Conservation (phyloP, 164 flowering plant genomes). For the Berberis vulgaris region DNA sequence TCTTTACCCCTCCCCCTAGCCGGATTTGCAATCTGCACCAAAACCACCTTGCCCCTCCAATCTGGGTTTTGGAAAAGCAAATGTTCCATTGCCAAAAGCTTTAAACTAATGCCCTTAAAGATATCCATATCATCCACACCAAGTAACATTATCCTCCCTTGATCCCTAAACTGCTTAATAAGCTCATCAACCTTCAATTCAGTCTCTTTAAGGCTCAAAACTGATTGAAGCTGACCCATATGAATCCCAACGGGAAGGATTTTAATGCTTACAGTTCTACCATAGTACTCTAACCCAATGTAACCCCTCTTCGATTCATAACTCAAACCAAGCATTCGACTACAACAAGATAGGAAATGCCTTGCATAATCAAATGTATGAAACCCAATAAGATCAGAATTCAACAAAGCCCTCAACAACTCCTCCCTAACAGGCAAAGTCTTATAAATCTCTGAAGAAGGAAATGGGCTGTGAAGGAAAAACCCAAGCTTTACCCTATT, state of each 20-base stretch:
- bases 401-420: slow-evolving; percentile 9
- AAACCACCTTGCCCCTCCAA: slow-evolving; percentile 15
- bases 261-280: slow-evolving; percentile 15
- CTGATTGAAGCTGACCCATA: slow-evolving; percentile 15
- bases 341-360: slow-evolving; percentile 16
- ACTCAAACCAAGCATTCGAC: slow-evolving; percentile 12
- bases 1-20: slow-evolving; percentile 16
- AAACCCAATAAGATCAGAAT: slow-evolving; percentile 12
- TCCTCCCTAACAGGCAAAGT: slow-evolving; percentile 15
- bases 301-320: slow-evolving; percentile 16
- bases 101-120: slow-evolving; percentile 16
- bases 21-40: slow-evolving; percentile 19
- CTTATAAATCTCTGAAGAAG: slow-evolving; percentile 14
- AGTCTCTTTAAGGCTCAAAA: slow-evolving; percentile 9
- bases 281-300: slow-evolving; percentile 15
- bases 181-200: slow-evolving; percentile 8
- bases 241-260: slow-evolving; percentile 16
- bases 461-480: slow-evolving; percentile 15
- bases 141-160: slow-evolving; percentile 12
- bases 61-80: slow-evolving; percentile 11
- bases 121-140: slow-evolving; percentile 20
- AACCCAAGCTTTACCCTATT: slow-evolving; percentile 14
- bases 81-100: slow-evolving; percentile 17
- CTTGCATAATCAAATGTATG: slow-evolving; percentile 15
- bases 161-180: slow-evolving; percentile 2